These are phyloP conservation scores for Phylloporus scabripes DNA, from an alignment of 768 basidiomycete genomes.

Conservation along the genomic window DNA sequence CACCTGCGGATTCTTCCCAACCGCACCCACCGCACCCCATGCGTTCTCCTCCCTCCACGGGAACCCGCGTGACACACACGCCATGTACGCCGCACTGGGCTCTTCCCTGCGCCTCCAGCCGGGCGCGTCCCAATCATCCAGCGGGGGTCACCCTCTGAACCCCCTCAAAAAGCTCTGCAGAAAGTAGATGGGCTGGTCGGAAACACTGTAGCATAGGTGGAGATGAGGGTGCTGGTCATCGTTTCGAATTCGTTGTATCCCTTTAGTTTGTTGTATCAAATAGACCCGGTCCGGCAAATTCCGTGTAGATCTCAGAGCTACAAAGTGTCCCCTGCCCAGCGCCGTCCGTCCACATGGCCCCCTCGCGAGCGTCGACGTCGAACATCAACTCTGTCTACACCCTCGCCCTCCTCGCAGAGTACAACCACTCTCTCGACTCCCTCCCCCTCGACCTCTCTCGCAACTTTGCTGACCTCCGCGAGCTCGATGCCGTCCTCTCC, in stretches of 20 bases:
- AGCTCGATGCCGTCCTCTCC: constrained; percentile 97
- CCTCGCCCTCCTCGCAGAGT: constrained; percentile 70
- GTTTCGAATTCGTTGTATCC: constrained; percentile 5
- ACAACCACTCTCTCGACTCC: constrained; percentile 88
- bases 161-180: constrained; percentile 36
- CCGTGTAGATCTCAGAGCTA: constrained; percentile 13
- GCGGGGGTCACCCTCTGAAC: constrained; percentile 21
- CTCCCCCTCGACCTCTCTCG: constrained; percentile 92
- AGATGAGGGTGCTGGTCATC: constrained; percentile 3
- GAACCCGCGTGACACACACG: constrained; percentile 55
- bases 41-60: constrained; percentile 53
- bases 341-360: constrained; percentile 29
- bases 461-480: constrained; percentile 92
- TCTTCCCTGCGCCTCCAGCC: constrained; percentile 23
- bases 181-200: constrained; percentile 12
- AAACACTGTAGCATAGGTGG: constrained; percentile 27
- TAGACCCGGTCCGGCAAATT: constrained; percentile 27
- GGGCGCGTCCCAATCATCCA: constrained; percentile 23
- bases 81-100: constrained; percentile 51
- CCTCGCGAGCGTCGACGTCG: constrained; percentile 29
- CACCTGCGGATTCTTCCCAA: constrained; percentile 56
- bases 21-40: constrained; percentile 48
- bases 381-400: constrained; percentile 49
- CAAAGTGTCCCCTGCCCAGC: background rate
- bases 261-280: background rate